Conservation (phyloP, 768 basidiomycete species). For the Tubosaeta brunneosetosa region DNA sequence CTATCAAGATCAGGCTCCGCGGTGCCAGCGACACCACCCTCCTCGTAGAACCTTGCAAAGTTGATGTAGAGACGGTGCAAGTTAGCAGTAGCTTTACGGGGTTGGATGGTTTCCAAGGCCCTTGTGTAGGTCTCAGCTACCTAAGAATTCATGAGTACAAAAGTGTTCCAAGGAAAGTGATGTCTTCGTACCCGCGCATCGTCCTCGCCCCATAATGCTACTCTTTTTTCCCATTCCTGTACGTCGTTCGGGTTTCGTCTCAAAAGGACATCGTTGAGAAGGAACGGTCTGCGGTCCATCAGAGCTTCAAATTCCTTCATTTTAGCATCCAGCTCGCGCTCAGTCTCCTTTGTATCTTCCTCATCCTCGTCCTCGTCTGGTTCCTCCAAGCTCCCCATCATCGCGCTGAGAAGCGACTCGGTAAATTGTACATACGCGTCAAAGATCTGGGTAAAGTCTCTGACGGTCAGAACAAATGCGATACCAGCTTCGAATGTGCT, state of each 20-base stretch:
- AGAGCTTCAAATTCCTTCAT: conserved; percentile 94
- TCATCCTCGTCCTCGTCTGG: conserved; percentile 77
- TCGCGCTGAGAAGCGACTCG: conserved; percentile 80
- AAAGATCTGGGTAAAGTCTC: conserved; percentile 97
- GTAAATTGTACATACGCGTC: conserved; percentile 94
- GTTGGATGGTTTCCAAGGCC: conserved; percentile 82
- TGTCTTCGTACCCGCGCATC: conserved; percentile 72
- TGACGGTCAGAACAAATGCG: conserved; percentile 78
- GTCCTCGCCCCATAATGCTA: conserved; percentile 88
- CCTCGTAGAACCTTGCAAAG: conserved; percentile 97
- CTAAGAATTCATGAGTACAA: conserved; percentile 34
- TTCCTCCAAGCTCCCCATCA: conserved; percentile 83
- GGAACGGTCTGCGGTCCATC: conserved; percentile 92
- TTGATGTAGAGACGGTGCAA: conserved; percentile 87
- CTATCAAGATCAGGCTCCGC: conserved; percentile 80
- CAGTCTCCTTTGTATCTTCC: conserved; percentile 70
- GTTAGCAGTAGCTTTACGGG: conserved; percentile 87
- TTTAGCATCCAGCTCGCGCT: conserved; percentile 76
- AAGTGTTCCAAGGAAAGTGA: neutral
- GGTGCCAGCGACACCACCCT: conserved; percentile 76
- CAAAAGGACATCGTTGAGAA: conserved; percentile 92
- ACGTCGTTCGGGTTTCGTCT: conserved; percentile 96
- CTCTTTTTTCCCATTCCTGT: conserved; percentile 98
- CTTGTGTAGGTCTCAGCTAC: conserved; percentile 90
- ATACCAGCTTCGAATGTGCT: conserved; percentile 86